phyloP scores from a whole-genome alignment of 129 eudicot species.

The Cynara cardunculus region DNA sequence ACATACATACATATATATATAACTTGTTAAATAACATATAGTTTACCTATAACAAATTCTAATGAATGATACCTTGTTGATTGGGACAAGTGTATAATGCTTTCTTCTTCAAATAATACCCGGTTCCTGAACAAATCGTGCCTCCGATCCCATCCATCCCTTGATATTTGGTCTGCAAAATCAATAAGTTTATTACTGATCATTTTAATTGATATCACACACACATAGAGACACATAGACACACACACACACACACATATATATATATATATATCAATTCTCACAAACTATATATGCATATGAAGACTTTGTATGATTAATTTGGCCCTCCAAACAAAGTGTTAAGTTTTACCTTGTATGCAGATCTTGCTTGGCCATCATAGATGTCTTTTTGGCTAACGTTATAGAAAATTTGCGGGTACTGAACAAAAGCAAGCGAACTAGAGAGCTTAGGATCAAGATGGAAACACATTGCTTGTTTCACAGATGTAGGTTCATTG shows the following conservation, averaged over 20 bases:
- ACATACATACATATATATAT: too few species aligned
- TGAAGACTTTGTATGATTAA: neutral
- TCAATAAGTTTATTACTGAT: neutral
- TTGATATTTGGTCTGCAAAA: slow-evolving; percentile 59
- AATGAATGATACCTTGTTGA: slow-evolving; percentile 41
- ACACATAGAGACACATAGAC: too few species aligned
- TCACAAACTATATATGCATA: neutral
- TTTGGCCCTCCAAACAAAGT: neutral
- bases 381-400: slow-evolving; percentile 68
- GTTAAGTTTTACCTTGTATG: slow-evolving; percentile 46
- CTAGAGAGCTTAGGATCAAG: slow-evolving; percentile 59
- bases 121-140: slow-evolving; percentile 66
- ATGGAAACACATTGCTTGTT: slow-evolving; percentile 95
- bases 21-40: neutral
- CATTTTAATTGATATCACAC: neutral
- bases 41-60: neutral
- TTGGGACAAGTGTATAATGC: slow-evolving; percentile 50
- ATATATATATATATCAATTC: neutral
- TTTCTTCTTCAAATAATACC: slow-evolving; percentile 73
- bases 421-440: slow-evolving; percentile 60
- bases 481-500: slow-evolving; percentile 78
- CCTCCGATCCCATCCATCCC: slow-evolving; percentile 91
- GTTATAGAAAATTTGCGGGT: slow-evolving; percentile 78
- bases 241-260: too few species aligned
- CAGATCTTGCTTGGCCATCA: slow-evolving; percentile 71